Evolutionary conservation across 2,329 filamentous ascomycete species (phyloP).

Genomic region (Phaeosphaeriaceae sp.): DNA sequence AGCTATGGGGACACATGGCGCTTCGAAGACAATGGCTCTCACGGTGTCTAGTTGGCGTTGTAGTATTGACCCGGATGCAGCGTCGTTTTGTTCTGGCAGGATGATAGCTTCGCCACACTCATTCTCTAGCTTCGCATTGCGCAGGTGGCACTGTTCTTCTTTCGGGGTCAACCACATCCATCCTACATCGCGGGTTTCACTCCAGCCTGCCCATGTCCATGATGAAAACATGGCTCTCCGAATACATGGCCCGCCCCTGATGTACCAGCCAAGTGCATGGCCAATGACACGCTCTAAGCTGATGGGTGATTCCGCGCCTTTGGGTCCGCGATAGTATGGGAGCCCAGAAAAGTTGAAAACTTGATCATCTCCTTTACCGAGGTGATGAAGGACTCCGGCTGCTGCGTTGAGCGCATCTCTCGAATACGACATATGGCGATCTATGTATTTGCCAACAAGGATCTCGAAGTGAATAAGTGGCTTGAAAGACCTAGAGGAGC

Average conservation of each 20-base stretch:
- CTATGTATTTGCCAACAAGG: background rate
- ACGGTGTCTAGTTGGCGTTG: background rate
- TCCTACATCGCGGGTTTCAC: background rate
- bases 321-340: background rate
- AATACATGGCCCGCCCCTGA: background rate
- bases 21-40: background rate
- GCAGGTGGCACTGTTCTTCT: background rate
- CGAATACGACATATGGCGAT: background rate
- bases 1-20: background rate
- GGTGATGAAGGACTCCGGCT: background rate
- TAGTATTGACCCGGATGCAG: background rate
- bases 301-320: background rate
- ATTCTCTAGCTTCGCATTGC: background rate
- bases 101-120: background rate
- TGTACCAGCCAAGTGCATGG: background rate
- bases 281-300: background rate
- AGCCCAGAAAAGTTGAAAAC: background rate
- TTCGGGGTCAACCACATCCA: background rate
- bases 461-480: background rate
- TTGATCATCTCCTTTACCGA: background rate
- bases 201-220: slow-evolving; percentile 5
- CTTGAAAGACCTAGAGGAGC: background rate
- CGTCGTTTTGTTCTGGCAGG: background rate
- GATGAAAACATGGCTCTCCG: background rate
- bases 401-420: background rate